Evolutionary conservation across 2,329 filamentous ascomycete species (phyloP).

Genomic region (Amauroascus verrucosus): DNA sequence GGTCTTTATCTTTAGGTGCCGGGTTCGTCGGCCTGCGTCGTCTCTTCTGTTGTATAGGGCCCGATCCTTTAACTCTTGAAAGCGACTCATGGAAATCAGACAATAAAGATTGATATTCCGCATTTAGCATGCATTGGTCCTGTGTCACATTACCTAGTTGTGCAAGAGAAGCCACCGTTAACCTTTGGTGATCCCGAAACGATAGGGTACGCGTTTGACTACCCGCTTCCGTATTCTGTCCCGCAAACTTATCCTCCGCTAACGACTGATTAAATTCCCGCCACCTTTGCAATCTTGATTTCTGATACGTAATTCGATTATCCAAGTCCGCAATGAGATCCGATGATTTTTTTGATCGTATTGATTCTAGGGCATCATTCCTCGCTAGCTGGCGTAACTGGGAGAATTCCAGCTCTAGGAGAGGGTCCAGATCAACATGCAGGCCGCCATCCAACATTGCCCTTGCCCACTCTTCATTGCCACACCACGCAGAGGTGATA

Average conservation of each 20-base stretch:
- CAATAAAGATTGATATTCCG: conserved; percentile 27
- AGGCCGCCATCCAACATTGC: conserved; percentile 58
- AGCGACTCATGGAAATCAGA: conserved; percentile 24
- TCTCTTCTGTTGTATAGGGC: background rate
- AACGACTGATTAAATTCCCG: conserved; percentile 48
- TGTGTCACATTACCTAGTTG: conserved; percentile 5
- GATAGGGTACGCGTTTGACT: conserved; percentile 1
- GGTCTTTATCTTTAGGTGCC: background rate
- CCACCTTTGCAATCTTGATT: conserved; percentile 61
- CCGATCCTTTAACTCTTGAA: background rate
- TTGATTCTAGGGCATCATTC: conserved; percentile 38
- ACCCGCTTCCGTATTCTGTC: background rate
- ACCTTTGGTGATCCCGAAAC: conserved; percentile 31
- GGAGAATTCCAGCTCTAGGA: conserved; percentile 59
- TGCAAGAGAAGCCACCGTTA: conserved; percentile 31
- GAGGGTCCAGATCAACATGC: conserved; percentile 45
- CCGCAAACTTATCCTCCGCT: background rate
- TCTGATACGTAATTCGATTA: conserved; percentile 54
- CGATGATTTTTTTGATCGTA: conserved; percentile 18
- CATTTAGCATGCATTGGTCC: conserved; percentile 14
- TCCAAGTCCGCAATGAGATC: conserved; percentile 59
- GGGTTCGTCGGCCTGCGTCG: background rate
- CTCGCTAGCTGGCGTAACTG: conserved; percentile 61
- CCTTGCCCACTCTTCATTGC: conserved; percentile 63
- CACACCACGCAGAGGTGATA: conserved; percentile 64